Base-by-base conservation (phyloP, 805 yeast genomes). In the Kodamaea fukazawae region DNA sequence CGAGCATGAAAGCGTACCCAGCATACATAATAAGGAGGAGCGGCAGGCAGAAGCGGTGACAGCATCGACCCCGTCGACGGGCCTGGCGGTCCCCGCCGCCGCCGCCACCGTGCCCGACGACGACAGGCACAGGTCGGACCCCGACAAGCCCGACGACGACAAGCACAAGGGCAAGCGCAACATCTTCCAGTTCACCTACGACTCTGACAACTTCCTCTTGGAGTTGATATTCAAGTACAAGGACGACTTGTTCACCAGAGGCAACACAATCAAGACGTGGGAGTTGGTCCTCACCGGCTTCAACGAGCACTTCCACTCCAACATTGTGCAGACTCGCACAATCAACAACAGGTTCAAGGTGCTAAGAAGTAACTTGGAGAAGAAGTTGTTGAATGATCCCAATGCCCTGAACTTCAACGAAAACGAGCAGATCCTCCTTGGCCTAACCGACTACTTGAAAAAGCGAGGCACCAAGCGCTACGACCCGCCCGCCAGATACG, bases 251-350 rank as follows among this genome's bases (percentile, higher is more conserved):
- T 55, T 54, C 40, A 54, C 56, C n/a, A 41, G 62, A 29, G 63
- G 63, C 2, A 46, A 51, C 15, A 53, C 59, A 16, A 40, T 55
- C 28, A 56, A 53, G 37, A 57, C 60, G 1, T 58, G 63, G 63
- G 50, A 51, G 11, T 29, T 34, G 4, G 51, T 58, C n/a, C 43
- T 58, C 18, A 31, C 34, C 13, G 51, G 54, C 25, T 57, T 57
- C 36, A 59, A 59, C 34, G 40, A 41, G 7, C 38, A 32, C 13
- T 43, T 45, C 26, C 22, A 47, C n/a, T 29, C 55, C 17, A 41
- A 41, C 15, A 53, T 57, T 9, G 45, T 57, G 5, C 62, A 57
- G 41, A 46, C 56, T 5, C 23, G 62, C 22, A 59, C 62, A 9
- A 45, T 59, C 27, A 57, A 48, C 27, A 58, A 57, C 25, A 46